Conservation (phyloP, 805 yeast genomes). For the Cyberlindnera petersonii region DNA sequence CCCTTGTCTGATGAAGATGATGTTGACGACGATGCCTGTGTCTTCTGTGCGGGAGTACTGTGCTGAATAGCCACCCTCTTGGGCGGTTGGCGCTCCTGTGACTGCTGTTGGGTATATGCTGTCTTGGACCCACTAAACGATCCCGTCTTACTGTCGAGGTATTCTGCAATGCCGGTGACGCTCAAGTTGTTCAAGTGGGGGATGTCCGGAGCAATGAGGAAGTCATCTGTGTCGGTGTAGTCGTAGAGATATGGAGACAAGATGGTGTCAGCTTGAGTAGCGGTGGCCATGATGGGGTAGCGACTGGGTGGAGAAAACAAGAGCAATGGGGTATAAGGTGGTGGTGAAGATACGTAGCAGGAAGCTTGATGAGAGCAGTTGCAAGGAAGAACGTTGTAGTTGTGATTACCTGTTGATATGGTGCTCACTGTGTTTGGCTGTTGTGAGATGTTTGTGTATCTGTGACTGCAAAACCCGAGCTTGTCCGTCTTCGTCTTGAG, state of each 20-base stretch:
- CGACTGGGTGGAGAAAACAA: background rate
- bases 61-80: background rate
- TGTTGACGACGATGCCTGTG: too few species aligned
- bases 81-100: background rate
- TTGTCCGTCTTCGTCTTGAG: too few species aligned
- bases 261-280: conserved; percentile 4
- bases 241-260: conserved; percentile 13
- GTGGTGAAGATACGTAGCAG: background rate
- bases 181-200: conserved; percentile 14
- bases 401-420: too few species aligned
- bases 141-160: conserved; percentile 16
- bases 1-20: conserved; percentile 18
- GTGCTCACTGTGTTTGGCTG: too few species aligned
- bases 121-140: background rate
- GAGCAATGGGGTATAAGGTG: background rate
- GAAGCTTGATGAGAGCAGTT: background rate
- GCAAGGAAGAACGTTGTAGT: too few species aligned
- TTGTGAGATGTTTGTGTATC: too few species aligned
- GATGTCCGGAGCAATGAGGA: conserved; percentile 9
- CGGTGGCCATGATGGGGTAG: conserved; percentile 3
- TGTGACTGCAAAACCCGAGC: too few species aligned
- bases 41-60: conserved; percentile 1
- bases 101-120: background rate
- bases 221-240: conserved; percentile 4
- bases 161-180: conserved; percentile 16